Evolutionary conservation across 768 basidiomycete species (phyloP).

Genomic region (Gymnopilus dilepis): DNA sequence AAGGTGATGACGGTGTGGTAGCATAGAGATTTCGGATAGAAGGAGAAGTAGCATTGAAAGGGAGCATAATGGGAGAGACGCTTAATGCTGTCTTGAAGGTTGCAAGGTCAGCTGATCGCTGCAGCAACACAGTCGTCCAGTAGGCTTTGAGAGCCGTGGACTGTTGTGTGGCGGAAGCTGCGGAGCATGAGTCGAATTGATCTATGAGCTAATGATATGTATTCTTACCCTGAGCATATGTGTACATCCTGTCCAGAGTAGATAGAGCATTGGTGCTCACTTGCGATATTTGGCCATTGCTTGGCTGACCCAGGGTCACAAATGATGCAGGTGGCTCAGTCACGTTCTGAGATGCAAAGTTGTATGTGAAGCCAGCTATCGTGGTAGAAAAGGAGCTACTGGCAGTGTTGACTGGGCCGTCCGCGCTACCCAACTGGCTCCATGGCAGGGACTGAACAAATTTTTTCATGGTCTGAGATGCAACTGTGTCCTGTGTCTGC

Average conservation of each 20-base stretch:
- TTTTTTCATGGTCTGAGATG: constrained; percentile 44
- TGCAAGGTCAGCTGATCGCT: constrained; percentile 44
- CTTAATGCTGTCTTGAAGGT: constrained; percentile 53
- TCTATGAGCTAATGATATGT: neutral
- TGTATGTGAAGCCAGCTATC: constrained; percentile 57
- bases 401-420: constrained; percentile 45
- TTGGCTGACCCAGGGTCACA: constrained; percentile 49
- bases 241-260: constrained; percentile 63
- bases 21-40: constrained; percentile 47
- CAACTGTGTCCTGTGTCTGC: constrained; percentile 50
- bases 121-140: constrained; percentile 59
- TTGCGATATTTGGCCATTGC: constrained; percentile 46
- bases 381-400: constrained; percentile 43
- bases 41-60: constrained; percentile 58
- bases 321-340: constrained; percentile 51
- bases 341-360: constrained; percentile 64
- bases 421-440: constrained; percentile 40
- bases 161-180: constrained; percentile 65
- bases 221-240: constrained; percentile 59
- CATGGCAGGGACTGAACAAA: constrained; percentile 58
- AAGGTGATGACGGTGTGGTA: constrained; percentile 44
- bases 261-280: constrained; percentile 42
- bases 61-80: constrained; percentile 55
- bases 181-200: constrained; percentile 10
- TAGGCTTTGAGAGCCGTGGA: constrained; percentile 52